Conservation (phyloP, 345 rosid species). For the Gossypium ekmanianum region DNA sequence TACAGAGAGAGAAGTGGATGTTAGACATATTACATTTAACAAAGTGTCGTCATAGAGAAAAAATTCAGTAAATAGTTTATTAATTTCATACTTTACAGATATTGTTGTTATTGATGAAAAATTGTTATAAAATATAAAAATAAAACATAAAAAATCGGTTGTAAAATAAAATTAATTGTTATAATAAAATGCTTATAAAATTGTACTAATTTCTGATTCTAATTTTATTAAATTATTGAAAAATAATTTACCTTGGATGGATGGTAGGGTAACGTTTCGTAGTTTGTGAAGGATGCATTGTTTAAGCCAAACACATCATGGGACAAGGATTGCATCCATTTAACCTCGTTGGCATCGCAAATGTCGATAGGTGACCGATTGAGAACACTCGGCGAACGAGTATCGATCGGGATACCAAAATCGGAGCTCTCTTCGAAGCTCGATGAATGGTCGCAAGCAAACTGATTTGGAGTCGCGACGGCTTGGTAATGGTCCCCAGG, state of each 20-base stretch:
- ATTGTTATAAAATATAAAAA: no score
- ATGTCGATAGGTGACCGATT: slow-evolving; percentile 31
- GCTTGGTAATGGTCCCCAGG: slow-evolving; percentile 44
- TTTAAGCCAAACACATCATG: slow-evolving; percentile 52
- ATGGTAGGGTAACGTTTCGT: slow-evolving; percentile 44
- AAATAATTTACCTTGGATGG: slow-evolving; percentile 59
- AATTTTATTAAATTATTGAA: no score
- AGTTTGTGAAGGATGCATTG: slow-evolving; percentile 40
- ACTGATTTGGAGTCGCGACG: slow-evolving; percentile 22
- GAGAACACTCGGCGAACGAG: not conserved
- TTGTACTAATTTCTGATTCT: no score
- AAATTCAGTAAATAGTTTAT: no score
- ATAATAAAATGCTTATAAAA: no score
- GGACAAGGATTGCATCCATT: slow-evolving; percentile 50
- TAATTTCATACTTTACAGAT: no score
- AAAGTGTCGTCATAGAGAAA: no score
- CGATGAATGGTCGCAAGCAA: slow-evolving; percentile 42
- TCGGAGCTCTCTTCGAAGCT: slow-evolving; percentile 46
- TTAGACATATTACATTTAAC: no score
- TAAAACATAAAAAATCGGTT: no score
- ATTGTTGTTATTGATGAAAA: no score
- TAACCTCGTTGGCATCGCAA: slow-evolving; percentile 32
- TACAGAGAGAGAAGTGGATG: no score
- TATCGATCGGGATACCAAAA: slow-evolving; percentile 30
- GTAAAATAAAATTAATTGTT: no score